Evolutionary conservation across 139 green algal genomes (phyloP), one percentile per base, ranked within the genome.

Genomic region (Chara braunii): DNA sequence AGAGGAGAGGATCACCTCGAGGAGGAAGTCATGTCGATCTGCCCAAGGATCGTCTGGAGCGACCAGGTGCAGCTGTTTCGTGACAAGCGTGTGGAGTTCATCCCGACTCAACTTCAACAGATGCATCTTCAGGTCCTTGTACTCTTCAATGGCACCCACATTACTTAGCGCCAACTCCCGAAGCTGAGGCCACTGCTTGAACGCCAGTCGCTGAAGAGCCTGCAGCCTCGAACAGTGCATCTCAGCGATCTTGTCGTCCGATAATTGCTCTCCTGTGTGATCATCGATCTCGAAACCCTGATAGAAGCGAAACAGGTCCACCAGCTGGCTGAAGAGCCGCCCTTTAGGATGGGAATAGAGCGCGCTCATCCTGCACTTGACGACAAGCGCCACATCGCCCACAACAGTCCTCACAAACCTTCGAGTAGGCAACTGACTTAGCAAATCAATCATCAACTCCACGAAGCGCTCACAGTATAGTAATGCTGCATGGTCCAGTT

Each of bases 221-320:
- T 76, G 76, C 48, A 95, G 81, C 67, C 28, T 60, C 23, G 89
- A 84, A 61, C 92, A 94, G 64, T 95, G 85, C 9, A 36, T 22
- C 18, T 57, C 54, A 3, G 67, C 67, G 11, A 95, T 63, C 2
- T 94, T 86, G 22, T 95, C 89, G 23, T 98, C 90, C 1, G 68
- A 80, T 11, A 94, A 69, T 31, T 87, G 77, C 40, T 90, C 80
- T 1, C 89, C 90, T 6, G 85, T 92, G 78, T 96, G 86, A 77
- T 98, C 84, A 65, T 95, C 74, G n/a, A 98, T 87, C 51, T 89
- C 85, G 80, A 97, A 97, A 44, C 12, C 56, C 23, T 77, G 30
- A 81, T 95, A 95, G 75, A 91, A 94, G 23, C 70, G 55, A 31
- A 94, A 65, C 55, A 94, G 75, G 71, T 95, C 87, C 24, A 94